These are phyloP conservation scores for Dactylella cylindrospora DNA, from an alignment of 2,329 filamentous ascomycete species.

Conservation along the genomic window DNA sequence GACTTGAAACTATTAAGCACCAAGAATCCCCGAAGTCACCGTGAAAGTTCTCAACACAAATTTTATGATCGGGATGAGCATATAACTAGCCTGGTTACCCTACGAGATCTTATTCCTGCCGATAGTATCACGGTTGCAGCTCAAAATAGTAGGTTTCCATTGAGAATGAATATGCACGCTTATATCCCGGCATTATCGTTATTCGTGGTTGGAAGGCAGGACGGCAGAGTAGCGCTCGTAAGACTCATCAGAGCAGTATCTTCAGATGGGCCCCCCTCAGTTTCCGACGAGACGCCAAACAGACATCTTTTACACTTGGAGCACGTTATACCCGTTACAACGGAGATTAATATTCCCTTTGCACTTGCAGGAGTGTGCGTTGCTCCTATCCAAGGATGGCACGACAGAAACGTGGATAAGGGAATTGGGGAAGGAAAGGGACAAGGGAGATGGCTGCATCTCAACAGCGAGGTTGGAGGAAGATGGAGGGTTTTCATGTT, in stretches of 20 bases:
- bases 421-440: conserved; percentile 46
- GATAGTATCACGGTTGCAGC: conserved; percentile 31
- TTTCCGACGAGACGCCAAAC: conserved; percentile 60
- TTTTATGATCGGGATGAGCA: conserved; percentile 1
- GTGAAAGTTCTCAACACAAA: background rate
- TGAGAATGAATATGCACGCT: conserved; percentile 61
- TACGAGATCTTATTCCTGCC: conserved; percentile 29
- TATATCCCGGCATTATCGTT: conserved; percentile 69
- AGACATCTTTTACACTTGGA: conserved; percentile 26
- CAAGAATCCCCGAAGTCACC: conserved; percentile 12
- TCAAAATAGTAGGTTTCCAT: conserved; percentile 21
- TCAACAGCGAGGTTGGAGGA: conserved; percentile 50
- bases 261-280: background rate
- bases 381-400: conserved; percentile 24
- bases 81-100: conserved; percentile 14
- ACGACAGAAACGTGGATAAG: conserved; percentile 10
- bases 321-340: conserved; percentile 26
- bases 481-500: conserved; percentile 71
- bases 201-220: conserved; percentile 66
- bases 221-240: conserved; percentile 65
- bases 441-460: conserved; percentile 36
- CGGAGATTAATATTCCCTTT: conserved; percentile 10
- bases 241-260: conserved; percentile 58
- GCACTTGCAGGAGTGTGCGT: conserved; percentile 25
- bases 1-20: conserved; percentile 23